phyloP scores from a whole-genome alignment of 306 rosid species.

The Acacia melanoxylon region DNA sequence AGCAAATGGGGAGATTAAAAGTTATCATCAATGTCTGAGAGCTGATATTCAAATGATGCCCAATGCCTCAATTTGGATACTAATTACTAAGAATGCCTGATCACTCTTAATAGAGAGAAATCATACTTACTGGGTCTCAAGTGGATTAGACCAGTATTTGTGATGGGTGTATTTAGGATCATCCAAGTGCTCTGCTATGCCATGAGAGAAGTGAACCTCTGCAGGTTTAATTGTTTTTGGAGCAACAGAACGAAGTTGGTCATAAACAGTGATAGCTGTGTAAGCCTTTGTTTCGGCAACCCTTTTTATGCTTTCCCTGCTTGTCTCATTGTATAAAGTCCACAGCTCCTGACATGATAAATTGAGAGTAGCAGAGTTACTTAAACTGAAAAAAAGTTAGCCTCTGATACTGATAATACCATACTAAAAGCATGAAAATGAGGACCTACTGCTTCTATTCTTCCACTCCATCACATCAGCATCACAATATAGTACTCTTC shows the following conservation, averaged over 20 bases:
- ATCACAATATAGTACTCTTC: not conserved
- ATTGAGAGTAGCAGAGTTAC: conserved; percentile 37
- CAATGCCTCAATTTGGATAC: not conserved
- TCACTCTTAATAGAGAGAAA: not conserved
- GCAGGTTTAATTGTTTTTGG: conserved; percentile 69
- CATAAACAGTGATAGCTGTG: conserved; percentile 48
- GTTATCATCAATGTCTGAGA: not conserved
- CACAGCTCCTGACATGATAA: conserved; percentile 46
- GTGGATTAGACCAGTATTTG: conserved; percentile 90
- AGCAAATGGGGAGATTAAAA: not conserved
- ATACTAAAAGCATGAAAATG: not conserved
- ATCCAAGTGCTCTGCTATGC: conserved; percentile 73
- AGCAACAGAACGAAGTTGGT: conserved; percentile 55
- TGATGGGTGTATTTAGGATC: conserved; percentile 66
- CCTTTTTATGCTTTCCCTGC: conserved; percentile 45
- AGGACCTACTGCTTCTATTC: not conserved
- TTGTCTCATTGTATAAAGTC: conserved; percentile 58
- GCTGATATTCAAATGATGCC: not conserved
- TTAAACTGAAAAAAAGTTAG: not conserved
- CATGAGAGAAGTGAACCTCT: conserved; percentile 79
- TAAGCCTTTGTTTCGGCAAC: conserved; percentile 45
- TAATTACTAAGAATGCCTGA: no score
- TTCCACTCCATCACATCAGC: conserved; percentile 12
- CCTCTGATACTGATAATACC: not conserved
- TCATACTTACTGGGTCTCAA: conserved; percentile 67